Percentiles rank a stretch among this genome's conserved stretches.
These are phyloP conservation scores for Kappamyces sp. DNA, from an alignment of 192 early-diverging fungal species.

Conservation along the genomic window DNA sequence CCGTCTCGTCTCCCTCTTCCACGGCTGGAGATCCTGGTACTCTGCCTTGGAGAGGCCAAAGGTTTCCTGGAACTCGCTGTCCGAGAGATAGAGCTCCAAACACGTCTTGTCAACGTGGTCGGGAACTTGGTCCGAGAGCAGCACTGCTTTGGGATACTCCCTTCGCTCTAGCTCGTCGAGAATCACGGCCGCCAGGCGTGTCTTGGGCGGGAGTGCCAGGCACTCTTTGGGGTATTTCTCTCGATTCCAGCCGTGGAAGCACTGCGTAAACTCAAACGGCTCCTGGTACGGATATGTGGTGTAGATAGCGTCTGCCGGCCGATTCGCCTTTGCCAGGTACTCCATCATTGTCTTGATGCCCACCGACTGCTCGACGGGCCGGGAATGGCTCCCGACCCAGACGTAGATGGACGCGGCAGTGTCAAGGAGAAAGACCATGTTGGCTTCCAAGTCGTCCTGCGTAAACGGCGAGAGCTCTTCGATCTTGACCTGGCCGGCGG, in stretches of 20 bases:
- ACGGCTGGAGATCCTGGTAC: slow-evolving; percentile 21
- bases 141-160: slow-evolving; percentile 17
- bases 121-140: slow-evolving; percentile 20
- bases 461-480: slow-evolving; percentile 18
- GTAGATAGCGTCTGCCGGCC: not conserved
- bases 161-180: slow-evolving; percentile 17
- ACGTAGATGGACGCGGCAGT: slow-evolving; percentile 18
- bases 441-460: slow-evolving; percentile 28
- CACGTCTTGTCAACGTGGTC: slow-evolving; percentile 26
- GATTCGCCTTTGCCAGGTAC: not conserved
- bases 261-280: slow-evolving; percentile 17
- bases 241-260: slow-evolving; percentile 31
- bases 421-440: slow-evolving; percentile 25
- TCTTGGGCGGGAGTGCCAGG: not conserved
- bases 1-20: slow-evolving; percentile 33
- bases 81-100: slow-evolving; percentile 30
- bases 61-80: slow-evolving; percentile 23
- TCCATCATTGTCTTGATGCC: slow-evolving; percentile 17
- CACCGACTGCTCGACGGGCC: slow-evolving; percentile 21
- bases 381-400: slow-evolving; percentile 23
- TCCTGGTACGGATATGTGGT: slow-evolving; percentile 30
- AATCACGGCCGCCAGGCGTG: slow-evolving; percentile 19
- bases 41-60: slow-evolving; percentile 29
- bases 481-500: slow-evolving; percentile 13
- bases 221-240: slow-evolving; percentile 10